Evolutionary conservation across 192 early-diverging fungal genomes (phyloP).

Genomic region (Coemansia sp.): DNA sequence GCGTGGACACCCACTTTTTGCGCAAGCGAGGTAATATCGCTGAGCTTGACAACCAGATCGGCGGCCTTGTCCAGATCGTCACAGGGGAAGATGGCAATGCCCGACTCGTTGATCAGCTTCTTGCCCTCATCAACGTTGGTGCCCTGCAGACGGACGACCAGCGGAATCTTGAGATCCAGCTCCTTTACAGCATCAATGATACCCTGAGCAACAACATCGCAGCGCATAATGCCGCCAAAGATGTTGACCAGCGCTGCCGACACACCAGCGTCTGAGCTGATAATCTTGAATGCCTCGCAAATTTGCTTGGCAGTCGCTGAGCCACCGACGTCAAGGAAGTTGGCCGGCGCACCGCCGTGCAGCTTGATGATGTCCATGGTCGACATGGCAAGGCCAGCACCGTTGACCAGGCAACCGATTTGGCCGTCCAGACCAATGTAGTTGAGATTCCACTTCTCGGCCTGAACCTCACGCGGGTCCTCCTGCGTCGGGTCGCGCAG

Average conservation of each 20-base stretch:
- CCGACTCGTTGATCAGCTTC: conserved; percentile 88
- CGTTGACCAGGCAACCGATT: conserved; percentile 98
- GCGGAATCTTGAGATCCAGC: conserved; percentile 88
- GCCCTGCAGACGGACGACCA: conserved; percentile 95
- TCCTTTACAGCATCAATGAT: conserved; percentile 94
- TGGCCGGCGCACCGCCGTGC: conserved; percentile 96
- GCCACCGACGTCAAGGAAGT: conserved; percentile 99
- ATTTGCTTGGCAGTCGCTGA: conserved; percentile 94
- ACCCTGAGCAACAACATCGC: conserved; percentile 97
- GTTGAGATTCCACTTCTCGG: conserved; percentile 96
- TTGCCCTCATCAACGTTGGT: conserved; percentile 85
- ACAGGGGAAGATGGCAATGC: conserved; percentile 86
- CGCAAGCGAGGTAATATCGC: conserved; percentile 53
- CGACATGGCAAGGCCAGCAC: conserved; percentile 98
- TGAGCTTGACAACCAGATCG: conserved; percentile 56
- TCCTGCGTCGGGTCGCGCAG: conserved; percentile 94
- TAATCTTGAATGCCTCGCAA: conserved; percentile 99
- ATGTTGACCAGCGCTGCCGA: conserved; percentile 99
- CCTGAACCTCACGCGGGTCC: conserved; percentile 95
- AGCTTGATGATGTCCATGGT: conserved; percentile 99
- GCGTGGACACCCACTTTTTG: conserved; percentile 49
- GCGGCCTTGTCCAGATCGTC: conserved; percentile 98
- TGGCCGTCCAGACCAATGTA: conserved; percentile 99
- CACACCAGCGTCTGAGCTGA: conserved; percentile 93
- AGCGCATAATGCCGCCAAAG: conserved; percentile 99